Percentiles rank a stretch among this genome's conserved stretches.
Conservation (phyloP, 2,329 filamentous ascomycete species). For the Polytolypa hystricis region DNA sequence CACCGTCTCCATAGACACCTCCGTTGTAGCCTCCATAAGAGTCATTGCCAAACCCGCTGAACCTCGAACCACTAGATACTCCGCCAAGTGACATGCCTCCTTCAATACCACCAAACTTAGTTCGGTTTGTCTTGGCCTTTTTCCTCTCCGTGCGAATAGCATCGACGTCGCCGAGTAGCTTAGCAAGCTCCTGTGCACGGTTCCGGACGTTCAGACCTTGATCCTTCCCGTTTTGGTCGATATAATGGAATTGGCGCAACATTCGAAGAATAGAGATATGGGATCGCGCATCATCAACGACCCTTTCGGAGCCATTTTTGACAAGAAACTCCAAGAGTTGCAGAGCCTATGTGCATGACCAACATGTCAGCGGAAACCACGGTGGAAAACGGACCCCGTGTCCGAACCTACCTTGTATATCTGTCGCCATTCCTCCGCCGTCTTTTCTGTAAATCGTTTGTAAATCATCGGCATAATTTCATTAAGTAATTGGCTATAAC, state of each 20-base stretch:
- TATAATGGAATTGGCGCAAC: conserved; percentile 96
- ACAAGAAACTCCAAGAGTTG: conserved; percentile 71
- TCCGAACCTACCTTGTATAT: conserved; percentile 85
- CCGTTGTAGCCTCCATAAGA: conserved; percentile 59
- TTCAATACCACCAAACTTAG: conserved; percentile 92
- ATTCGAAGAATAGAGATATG: conserved; percentile 95
- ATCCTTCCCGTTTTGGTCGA: conserved; percentile 92
- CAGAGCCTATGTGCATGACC: conserved; percentile 42
- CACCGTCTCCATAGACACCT: conserved; percentile 86
- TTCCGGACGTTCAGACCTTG: conserved; percentile 97
- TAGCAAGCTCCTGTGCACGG: conserved; percentile 86
- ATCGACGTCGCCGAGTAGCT: conserved; percentile 68
- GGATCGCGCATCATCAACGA: conserved; percentile 91
- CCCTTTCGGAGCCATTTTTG: conserved; percentile 94
- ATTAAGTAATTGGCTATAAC: conserved; percentile 74
- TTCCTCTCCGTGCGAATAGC: conserved; percentile 54
- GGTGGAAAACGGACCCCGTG: background rate
- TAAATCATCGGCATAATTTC: conserved; percentile 99
- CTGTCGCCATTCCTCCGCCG: conserved; percentile 96
- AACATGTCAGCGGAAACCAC: background rate
- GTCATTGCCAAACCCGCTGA: conserved; percentile 87
- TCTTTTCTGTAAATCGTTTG: conserved; percentile 96
- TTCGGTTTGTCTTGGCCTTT: conserved; percentile 79
- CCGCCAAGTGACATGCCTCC: conserved; percentile 38
- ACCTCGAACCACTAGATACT: conserved; percentile 51